Conservation (phyloP, 2,329 filamentous ascomycete genomes). For the Lasiodiplodia citricola region DNA sequence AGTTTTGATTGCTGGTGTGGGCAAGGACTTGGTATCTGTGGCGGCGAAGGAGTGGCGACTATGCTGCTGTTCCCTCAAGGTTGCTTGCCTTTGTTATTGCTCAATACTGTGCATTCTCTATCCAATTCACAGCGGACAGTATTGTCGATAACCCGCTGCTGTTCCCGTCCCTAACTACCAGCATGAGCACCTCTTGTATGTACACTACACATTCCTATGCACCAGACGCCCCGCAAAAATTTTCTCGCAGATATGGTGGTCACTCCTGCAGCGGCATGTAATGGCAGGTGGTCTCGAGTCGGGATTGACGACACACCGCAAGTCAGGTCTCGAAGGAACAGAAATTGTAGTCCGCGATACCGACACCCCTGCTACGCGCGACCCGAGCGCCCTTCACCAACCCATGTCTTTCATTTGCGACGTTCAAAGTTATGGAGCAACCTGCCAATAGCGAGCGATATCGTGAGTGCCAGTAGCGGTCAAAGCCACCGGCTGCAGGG, state of each 20-base stretch:
- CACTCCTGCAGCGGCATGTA: no score
- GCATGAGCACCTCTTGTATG: no score
- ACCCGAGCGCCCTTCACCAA: conserved; percentile 20
- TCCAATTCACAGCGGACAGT: neutral
- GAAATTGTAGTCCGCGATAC: neutral
- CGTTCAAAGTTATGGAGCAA: conserved; percentile 1
- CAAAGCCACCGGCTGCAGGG: neutral
- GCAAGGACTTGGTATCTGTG: neutral
- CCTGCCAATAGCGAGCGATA: conserved; percentile 2
- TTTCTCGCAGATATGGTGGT: no score
- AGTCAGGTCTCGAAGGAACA: neutral
- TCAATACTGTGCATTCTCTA: neutral
- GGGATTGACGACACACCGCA: neutral
- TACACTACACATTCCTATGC: no score
- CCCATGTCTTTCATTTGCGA: conserved; percentile 23
- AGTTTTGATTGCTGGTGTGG: neutral
- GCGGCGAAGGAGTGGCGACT: neutral
- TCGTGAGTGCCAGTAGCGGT: conserved; percentile 1
- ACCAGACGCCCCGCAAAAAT: no score
- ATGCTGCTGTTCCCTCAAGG: neutral
- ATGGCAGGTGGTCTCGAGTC: neutral
- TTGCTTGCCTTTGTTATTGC: neutral
- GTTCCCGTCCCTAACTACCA: no score
- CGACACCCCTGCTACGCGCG: neutral
- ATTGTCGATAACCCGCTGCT: no score